A percentile compares a stretch with the other conserved stretches of the same genome.
Conservation (phyloP, 1,139 yeast species). For the Nakaseomyces kungkrabaensis region DNA sequence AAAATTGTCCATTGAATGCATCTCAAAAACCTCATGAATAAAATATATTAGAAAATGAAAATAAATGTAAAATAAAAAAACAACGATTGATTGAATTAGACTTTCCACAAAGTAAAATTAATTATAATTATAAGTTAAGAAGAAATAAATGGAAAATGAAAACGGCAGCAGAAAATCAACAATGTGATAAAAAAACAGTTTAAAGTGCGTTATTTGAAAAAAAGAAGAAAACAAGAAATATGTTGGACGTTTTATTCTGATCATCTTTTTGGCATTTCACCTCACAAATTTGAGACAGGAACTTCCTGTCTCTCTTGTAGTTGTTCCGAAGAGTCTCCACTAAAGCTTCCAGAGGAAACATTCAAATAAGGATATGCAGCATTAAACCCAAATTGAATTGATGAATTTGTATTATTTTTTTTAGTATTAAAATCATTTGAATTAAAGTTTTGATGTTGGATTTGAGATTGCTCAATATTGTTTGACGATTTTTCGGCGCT, state of each 20-base stretch:
- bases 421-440: slow-evolving; percentile 1
- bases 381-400: background rate
- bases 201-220: background rate
- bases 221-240: too few relatives aligned
- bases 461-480: background rate
- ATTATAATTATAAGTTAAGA: background rate
- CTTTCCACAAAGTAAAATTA: background rate
- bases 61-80: background rate
- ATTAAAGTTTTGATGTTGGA: background rate
- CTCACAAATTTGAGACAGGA: background rate
- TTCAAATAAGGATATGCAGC: background rate
- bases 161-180: too few relatives aligned
- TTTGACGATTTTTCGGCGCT: background rate
- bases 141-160: too few relatives aligned
- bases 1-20: background rate
- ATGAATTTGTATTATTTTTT: slow-evolving; percentile 1
- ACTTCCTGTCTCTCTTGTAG: background rate
- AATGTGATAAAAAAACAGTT: background rate
- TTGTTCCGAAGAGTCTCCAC: background rate
- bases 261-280: too few relatives aligned
- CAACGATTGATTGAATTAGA: background rate
- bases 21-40: background rate
- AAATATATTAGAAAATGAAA: background rate
- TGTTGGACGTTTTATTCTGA: too few relatives aligned
- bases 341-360: background rate